Evolutionary conservation across 352 stramenopile genomes (phyloP), one percentile per base, ranked within the genome.

Genomic region (Phytophthora idaei): DNA sequence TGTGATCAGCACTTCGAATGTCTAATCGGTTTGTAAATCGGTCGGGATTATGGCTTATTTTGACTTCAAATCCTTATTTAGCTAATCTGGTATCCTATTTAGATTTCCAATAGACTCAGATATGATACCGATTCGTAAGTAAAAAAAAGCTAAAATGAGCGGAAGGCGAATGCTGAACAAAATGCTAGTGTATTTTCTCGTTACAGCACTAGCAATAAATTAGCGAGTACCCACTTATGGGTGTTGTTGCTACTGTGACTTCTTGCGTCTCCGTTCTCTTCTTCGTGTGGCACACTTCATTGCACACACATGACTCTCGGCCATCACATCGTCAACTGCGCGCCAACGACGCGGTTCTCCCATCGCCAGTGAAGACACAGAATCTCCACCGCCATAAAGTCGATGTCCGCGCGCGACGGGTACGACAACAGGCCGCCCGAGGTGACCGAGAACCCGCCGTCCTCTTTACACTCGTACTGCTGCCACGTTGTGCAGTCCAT

Each of bases 401-500:
- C 49, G 34, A 73, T 53, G 44, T 74, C 73, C 15, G 64, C 64
- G 21, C 69, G 61, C 21, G 69, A 73, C 32, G 68, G 64, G 28
- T 73, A 74, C 31, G 54, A 64, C 14, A 79, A 11, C n/a, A 72
- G 64, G 5, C 73, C 73, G 14, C 66, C 57, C 9, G 73, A 74
- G 1, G 52, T 73, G 42, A 80, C 63, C 1, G 51, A 66, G 31
- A 80, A 74, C 1, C 64, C 59, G 45, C 69, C 69, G 31, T 60
- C 53, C 17, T 61, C 42, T 8, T 72, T 73, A 42, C 49, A 52
- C 32, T 77, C 64, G 57, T 74, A 77, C 14, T 53, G 69, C 59
- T 77, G 68, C 68, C 69, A 80, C 61, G 50, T 55, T 29, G 73
- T 67, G 53, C 64, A 77, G 36, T 80, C 56, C 69, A 79, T 79